Evolutionary conservation across 2,329 filamentous ascomycete genomes (phyloP).

Genomic region (Ophiosphaerella korrae): DNA sequence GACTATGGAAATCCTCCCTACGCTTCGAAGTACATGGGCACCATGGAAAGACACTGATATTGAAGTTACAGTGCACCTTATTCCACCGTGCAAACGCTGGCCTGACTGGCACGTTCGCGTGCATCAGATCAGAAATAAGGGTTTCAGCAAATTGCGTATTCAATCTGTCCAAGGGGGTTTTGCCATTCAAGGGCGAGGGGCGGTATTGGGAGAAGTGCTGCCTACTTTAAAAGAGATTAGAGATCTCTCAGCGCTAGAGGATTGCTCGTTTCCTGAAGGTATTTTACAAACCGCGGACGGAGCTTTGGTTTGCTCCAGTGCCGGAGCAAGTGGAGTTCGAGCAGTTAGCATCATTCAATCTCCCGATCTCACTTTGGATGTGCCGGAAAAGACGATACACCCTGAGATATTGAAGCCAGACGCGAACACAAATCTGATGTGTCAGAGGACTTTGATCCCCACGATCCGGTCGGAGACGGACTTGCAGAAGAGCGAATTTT

Average conservation of each 20-base stretch:
- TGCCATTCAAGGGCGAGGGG: slow-evolving; percentile 34
- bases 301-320: slow-evolving; percentile 31
- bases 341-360: neutral
- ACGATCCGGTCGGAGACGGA: slow-evolving; percentile 15
- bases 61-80: slow-evolving; percentile 25
- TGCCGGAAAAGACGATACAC: neutral
- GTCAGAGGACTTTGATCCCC: slow-evolving; percentile 42
- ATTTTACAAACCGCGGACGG: slow-evolving; percentile 11
- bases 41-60: slow-evolving; percentile 38
- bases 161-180: slow-evolving; percentile 34
- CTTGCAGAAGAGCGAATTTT: neutral
- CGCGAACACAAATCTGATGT: slow-evolving; percentile 43
- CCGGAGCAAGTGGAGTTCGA: slow-evolving; percentile 35
- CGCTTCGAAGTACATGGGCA: slow-evolving; percentile 29
- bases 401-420: slow-evolving; percentile 37
- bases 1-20: slow-evolving; percentile 12
- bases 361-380: neutral
- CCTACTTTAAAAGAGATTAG: neutral
- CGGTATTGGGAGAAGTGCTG: slow-evolving; percentile 24
- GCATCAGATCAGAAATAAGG: slow-evolving; percentile 23
- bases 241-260: neutral
- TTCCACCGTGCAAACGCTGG: slow-evolving; percentile 33
- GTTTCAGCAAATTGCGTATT: neutral
- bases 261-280: slow-evolving; percentile 20
- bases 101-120: slow-evolving; percentile 38